These are phyloP conservation scores for Metarhizium rileyi DNA, from an alignment of 2,329 filamentous ascomycete species.

Conservation along the genomic window DNA sequence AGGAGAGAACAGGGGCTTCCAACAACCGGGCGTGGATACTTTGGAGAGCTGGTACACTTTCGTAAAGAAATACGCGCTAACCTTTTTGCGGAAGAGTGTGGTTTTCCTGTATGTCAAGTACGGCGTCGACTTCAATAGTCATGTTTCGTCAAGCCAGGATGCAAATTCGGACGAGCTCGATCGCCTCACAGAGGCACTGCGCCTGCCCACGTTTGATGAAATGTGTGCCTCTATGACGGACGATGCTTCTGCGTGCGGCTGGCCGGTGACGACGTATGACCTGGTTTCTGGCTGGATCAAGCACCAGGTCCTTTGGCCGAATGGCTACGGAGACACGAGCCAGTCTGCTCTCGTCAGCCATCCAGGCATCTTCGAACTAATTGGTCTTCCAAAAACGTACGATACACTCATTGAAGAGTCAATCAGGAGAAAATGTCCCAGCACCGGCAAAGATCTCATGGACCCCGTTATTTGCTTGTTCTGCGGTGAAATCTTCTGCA, in stretches of 20 bases:
- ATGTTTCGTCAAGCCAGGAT: slow-evolving; percentile 52
- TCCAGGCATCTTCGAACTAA: slow-evolving; percentile 86
- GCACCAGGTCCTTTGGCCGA: slow-evolving; percentile 42
- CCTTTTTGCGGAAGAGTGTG: slow-evolving; percentile 76
- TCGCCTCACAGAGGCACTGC: slow-evolving; percentile 66
- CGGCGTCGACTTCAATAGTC: slow-evolving; percentile 75
- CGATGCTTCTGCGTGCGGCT: slow-evolving; percentile 33
- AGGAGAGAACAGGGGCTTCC: slow-evolving; percentile 38
- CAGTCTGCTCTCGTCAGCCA: slow-evolving; percentile 53
- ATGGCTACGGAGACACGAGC: slow-evolving; percentile 20
- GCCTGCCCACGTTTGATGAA: slow-evolving; percentile 68
- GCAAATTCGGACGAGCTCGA: slow-evolving; percentile 68
- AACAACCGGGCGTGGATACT: slow-evolving; percentile 44
- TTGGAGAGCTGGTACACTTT: slow-evolving; percentile 47
- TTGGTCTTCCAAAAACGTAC: slow-evolving; percentile 85
- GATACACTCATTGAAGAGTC: slow-evolving; percentile 89
- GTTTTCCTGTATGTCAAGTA: slow-evolving; percentile 82
- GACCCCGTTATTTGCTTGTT: slow-evolving; percentile 90
- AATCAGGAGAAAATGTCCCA: slow-evolving; percentile 73
- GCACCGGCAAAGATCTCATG: slow-evolving; percentile 79
- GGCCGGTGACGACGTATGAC: slow-evolving; percentile 34
- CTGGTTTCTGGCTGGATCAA: slow-evolving; percentile 64
- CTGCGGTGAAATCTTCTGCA: slow-evolving; percentile 95
- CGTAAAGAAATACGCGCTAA: slow-evolving; percentile 74
- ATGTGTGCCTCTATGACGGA: slow-evolving; percentile 56